phyloP scores from a whole-genome alignment of 1,284 basidiomycete species.

The Cutaneotrichosporon arboriforme region DNA sequence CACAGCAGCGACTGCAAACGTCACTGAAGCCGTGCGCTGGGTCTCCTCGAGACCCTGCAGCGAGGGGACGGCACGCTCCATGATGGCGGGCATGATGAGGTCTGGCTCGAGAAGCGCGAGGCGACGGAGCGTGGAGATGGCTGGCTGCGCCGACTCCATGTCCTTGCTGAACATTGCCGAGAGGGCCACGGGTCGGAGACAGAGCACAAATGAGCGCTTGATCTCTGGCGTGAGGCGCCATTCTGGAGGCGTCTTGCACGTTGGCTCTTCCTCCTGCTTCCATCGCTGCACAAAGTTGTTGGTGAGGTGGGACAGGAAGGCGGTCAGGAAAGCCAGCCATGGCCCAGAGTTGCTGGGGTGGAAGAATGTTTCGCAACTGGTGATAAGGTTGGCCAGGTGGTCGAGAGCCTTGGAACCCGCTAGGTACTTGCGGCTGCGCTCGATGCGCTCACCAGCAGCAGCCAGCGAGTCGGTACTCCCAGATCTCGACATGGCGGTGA shows the following conservation, averaged over 20 bases:
- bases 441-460: constrained; percentile 38
- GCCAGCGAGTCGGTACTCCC: constrained; percentile 41
- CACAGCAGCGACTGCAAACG: constrained; percentile 79
- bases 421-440: constrained; percentile 54
- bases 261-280: constrained; percentile 71
- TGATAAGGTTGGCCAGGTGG: constrained; percentile 79
- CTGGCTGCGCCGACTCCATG: constrained; percentile 50
- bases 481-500: constrained; percentile 46
- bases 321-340: constrained; percentile 56
- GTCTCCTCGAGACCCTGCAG: constrained; percentile 93
- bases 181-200: constrained; percentile 79
- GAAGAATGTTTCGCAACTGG: constrained; percentile 73
- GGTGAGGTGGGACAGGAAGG: constrained; percentile 71
- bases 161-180: constrained; percentile 92
- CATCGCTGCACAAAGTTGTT: constrained; percentile 78
- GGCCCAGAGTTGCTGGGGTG: constrained; percentile 50
- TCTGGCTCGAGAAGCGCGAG: constrained; percentile 75
- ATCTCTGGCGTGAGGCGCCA: constrained; percentile 76
- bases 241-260: constrained; percentile 69
- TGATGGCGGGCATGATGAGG: constrained; percentile 83
- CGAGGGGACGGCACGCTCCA: constrained; percentile 86
- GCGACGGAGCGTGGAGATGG: constrained; percentile 48
- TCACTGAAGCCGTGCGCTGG: constrained; percentile 82
- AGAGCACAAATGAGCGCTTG: constrained; percentile 73
- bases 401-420: constrained; percentile 87